Conservation (phyloP, 1,284 basidiomycete species). For the Sporisorium graminicola region DNA sequence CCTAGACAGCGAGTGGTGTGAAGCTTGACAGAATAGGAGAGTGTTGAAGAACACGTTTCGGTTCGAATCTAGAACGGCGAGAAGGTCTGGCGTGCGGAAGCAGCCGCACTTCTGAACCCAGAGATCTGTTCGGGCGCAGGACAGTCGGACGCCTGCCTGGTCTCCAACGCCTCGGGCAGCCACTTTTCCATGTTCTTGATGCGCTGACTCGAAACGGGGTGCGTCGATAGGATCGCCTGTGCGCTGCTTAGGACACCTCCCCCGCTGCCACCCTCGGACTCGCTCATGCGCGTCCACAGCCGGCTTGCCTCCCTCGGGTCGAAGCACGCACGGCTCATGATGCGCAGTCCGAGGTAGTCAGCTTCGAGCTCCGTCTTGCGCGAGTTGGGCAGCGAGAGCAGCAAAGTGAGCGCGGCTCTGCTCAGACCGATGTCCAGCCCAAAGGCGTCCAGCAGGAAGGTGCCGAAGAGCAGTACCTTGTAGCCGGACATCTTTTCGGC, state of each 20-base stretch:
- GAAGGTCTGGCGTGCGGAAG: slow-evolving; percentile 8
- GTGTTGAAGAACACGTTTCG: neutral
- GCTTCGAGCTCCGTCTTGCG: slow-evolving; percentile 85
- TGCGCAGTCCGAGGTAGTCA: slow-evolving; percentile 77
- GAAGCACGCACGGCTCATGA: slow-evolving; percentile 78
- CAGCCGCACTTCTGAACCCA: slow-evolving; percentile 26
- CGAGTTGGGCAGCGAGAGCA: slow-evolving; percentile 84
- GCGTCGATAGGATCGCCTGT: slow-evolving; percentile 55
- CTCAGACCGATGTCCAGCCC: slow-evolving; percentile 59
- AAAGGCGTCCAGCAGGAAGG: slow-evolving; percentile 50
- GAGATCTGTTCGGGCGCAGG: slow-evolving; percentile 25
- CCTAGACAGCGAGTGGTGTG: neutral
- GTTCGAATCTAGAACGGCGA: slow-evolving; percentile 11
- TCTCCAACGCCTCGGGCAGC: slow-evolving; percentile 45
- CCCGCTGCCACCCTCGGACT: slow-evolving; percentile 28
- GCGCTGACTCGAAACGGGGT: slow-evolving; percentile 56
- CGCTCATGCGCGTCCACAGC: slow-evolving; percentile 59
- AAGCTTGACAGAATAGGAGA: neutral
- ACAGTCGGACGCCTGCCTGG: slow-evolving; percentile 25
- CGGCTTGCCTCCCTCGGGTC: slow-evolving; percentile 77
- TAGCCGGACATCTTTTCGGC: slow-evolving; percentile 67
- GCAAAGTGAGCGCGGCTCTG: slow-evolving; percentile 72
- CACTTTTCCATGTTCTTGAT: slow-evolving; percentile 60
- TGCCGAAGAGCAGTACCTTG: slow-evolving; percentile 57
- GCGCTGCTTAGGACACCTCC: slow-evolving; percentile 31